These are phyloP conservation scores for Cucumis melo DNA, from an alignment of 306 rosid genomes.

Conservation along the genomic window DNA sequence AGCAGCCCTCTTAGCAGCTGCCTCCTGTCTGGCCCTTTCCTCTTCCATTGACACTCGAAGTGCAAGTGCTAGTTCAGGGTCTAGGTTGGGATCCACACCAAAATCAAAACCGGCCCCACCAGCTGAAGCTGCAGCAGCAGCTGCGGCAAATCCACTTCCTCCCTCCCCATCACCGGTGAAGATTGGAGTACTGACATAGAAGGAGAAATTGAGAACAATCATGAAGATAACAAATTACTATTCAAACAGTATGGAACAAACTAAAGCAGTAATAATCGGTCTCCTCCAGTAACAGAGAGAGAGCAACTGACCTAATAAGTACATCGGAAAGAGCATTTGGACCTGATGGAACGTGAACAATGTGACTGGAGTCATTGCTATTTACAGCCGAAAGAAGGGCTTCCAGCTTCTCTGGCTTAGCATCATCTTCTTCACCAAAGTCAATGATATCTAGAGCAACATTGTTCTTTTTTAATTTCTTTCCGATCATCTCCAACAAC, in stretches of 20 bases:
- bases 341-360: slow-evolving; percentile 45
- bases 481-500: slow-evolving; percentile 69
- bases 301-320: slow-evolving; percentile 42
- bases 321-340: slow-evolving; percentile 49
- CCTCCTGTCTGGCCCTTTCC: slow-evolving; percentile 98
- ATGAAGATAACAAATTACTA: background rate
- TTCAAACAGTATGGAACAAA: background rate
- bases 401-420: slow-evolving; percentile 68
- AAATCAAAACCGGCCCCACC: slow-evolving; percentile 94
- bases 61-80: slow-evolving; percentile 98
- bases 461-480: slow-evolving; percentile 76
- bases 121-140: slow-evolving; percentile 86
- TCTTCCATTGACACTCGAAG: slow-evolving; percentile 99
- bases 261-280: background rate
- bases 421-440: slow-evolving; percentile 90
- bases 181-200: slow-evolving; percentile 65
- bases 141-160: slow-evolving; percentile 88
- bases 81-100: slow-evolving; percentile 97
- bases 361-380: slow-evolving; percentile 64
- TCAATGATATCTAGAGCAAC: slow-evolving; percentile 81
- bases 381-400: slow-evolving; percentile 73
- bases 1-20: slow-evolving; percentile 96
- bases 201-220: background rate
- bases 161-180: slow-evolving; percentile 98
- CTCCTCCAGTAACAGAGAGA: background rate